Evolutionary conservation across 1,284 basidiomycete genomes (phyloP), one percentile per base, ranked within the genome.

Genomic region (Rugosomyces carneus): DNA sequence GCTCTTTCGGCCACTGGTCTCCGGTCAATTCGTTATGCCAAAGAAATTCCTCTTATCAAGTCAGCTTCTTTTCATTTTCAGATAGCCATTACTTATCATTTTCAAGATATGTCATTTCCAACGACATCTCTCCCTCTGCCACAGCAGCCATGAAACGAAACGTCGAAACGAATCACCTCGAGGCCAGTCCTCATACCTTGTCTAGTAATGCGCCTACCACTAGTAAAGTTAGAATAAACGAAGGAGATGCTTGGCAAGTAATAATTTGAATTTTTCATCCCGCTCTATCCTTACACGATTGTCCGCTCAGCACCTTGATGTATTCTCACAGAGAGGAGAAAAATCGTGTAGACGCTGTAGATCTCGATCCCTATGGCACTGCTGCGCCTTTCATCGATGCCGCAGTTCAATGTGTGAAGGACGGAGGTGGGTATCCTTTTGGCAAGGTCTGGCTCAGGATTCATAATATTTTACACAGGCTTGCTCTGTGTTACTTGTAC

Each of bases 311-410:
- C 59, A 75, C 88, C 1, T 69, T 96, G 47, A 93, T 98, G 90
- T 98, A 98, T 64, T 76, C 76, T 40, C 93, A 96, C 62, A 84
- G 93, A 34, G 70, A 76, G 42, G 81, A 81, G 34, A 73, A 73
- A 34, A 70, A 77, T 9, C 82, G 86, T 4, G 94, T 97, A 29
- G 93, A 99, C 54, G 90, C 93, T 24, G 84, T 99, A 16, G 96
- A 99, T 63, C 75, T 99, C 13, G 95, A 99, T 62, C 96, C 96
- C 0, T 99, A 99, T 61, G 96, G 96, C 0, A 95, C 93, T 4
- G 96, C 96, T 0, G 88, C 93, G 2, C 93, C 94, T 0, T 99
- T 99, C 64, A 83, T 99, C 24, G 96, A 99, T 58, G 86, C 85
- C n/a, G 93, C 95, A 0, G 84, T 99, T n/a, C 93, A 96, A 58